Evolutionary conservation across 1,139 yeast species (phyloP), one percentile per base, ranked within the genome.

Genomic region (Chernovozyma sophiae-reginae): DNA sequence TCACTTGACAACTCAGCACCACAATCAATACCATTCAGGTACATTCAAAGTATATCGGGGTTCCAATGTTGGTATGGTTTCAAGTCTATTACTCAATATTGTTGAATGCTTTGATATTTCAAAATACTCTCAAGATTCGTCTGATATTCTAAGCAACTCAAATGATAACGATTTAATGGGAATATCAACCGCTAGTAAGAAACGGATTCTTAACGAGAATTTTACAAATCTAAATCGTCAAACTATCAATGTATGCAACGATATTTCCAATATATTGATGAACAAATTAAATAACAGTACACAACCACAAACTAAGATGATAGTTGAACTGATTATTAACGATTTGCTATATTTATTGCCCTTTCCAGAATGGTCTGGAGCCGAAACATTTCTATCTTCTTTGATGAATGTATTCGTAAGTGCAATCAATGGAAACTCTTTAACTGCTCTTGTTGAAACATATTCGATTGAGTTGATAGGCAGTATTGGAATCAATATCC

Each of bases 281-380:
- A 56, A 60, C 2, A 68, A 62, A 38, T 51, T 80, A 3, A 43
- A 65, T 4, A 58, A 60, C 4, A 60, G 14, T 12, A 6, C 32
- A 4, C 37, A 35, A 4, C 4, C 36, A 4, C 28, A 20, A 13
- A 23, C 22, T n/a, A 27, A 24, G 24, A 18, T 12, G 19, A 30
- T 68, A 0, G 51, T 83, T 30, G 84, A 80, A 28, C 47, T 68
- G 11, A 62, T 81, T 23, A 47, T 80, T 2, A 75, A 73, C 30
- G 95, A 86, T 48, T 57, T 85, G 24, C 43, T 77, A 5, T 46
- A 50, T 0, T 57, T 82, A 37, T 48, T 82, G 3, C 53, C 62
- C 3, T 56, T 55, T 13, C 85, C 87, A 0, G 81, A 78, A 39
- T 84, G 82, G 77, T 68, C 86, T 0, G 75, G 76, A 0, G 65